Base-by-base conservation (phyloP, 108 stramenopile species). In the Cyclotella cryptica region DNA sequence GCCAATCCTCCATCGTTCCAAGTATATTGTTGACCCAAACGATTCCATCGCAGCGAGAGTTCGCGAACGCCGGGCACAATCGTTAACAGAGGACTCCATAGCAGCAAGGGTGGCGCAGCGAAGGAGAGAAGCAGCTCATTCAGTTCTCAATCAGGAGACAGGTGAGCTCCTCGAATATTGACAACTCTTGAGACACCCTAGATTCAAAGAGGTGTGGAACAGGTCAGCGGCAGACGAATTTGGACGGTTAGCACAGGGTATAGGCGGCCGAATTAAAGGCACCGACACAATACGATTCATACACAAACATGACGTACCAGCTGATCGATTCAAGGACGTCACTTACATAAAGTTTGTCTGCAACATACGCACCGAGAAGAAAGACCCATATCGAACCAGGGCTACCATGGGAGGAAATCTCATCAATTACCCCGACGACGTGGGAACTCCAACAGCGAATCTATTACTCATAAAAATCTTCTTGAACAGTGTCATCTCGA, bases 401-500 rank as follows among this genome's bases (percentile, higher is more conserved):
- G n/a, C n/a, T n/a, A n/a, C n/a, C n/a, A n/a, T n/a, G n/a, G n/a
- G n/a, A n/a, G n/a, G n/a, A n/a, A n/a, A n/a, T n/a, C n/a, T n/a
- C n/a, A n/a, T n/a, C n/a, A n/a, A n/a, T n/a, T n/a, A n/a, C n/a
- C n/a, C n/a, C n/a, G n/a, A n/a, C n/a, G n/a, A n/a, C n/a, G n/a
- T n/a, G n/a, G n/a, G n/a, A n/a, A n/a, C n/a, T 15, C 70, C 75
- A 43, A 75, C 82, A 0, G 69, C 53, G 5, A 77, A 71, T 30
- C 42, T 84, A 1, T 21, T 88, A 26, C 49, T 67, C 10, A 51
- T 67, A 24, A 67, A 67, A 29, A 67, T 67, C 7, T 51, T 51
- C 49, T 29, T 67, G 60, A 88, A 86, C 67, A 85, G 82, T 66
- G 72, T 81, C 72, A 57, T 88, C n/a, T n/a, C n/a, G n/a, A n/a